These are phyloP conservation scores for Punica granatum DNA, from an alignment of 345 rosid species.

Conservation along the genomic window DNA sequence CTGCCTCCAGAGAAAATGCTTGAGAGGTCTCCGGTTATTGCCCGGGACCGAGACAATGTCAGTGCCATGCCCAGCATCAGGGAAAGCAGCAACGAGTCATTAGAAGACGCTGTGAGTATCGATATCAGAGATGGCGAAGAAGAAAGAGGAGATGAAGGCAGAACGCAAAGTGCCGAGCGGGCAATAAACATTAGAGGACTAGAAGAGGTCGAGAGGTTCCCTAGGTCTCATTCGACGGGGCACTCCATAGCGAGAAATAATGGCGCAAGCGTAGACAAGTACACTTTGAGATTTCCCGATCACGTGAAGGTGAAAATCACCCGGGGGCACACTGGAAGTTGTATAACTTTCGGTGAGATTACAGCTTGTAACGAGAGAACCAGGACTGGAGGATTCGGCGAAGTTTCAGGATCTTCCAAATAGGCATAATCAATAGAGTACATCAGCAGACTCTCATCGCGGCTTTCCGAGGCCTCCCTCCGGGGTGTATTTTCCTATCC, in stretches of 20 bases:
- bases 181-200: background rate
- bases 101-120: constrained; percentile 27
- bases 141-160: background rate
- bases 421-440: background rate
- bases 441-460: background rate
- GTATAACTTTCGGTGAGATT: constrained; percentile 52
- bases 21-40: constrained; percentile 21
- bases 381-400: background rate
- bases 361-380: background rate
- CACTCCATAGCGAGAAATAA: constrained; percentile 42
- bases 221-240: constrained; percentile 72
- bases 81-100: constrained; percentile 6
- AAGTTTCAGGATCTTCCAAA: constrained; percentile 3
- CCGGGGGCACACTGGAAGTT: constrained; percentile 55
- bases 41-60: constrained; percentile 1
- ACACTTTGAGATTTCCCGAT: constrained; percentile 48
- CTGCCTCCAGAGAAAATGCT: constrained; percentile 26
- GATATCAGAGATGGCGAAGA: constrained; percentile 27
- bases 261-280: constrained; percentile 33
- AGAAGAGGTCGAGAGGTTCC: constrained; percentile 21
- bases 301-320: constrained; percentile 41
- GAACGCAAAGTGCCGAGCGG: constrained; percentile 16
- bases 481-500: too few species aligned
- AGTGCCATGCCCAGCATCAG: constrained; percentile 9
- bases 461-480: too few species aligned